phyloP scores from a whole-genome alignment of 805 yeast genomes.

The Candida dendrica region DNA sequence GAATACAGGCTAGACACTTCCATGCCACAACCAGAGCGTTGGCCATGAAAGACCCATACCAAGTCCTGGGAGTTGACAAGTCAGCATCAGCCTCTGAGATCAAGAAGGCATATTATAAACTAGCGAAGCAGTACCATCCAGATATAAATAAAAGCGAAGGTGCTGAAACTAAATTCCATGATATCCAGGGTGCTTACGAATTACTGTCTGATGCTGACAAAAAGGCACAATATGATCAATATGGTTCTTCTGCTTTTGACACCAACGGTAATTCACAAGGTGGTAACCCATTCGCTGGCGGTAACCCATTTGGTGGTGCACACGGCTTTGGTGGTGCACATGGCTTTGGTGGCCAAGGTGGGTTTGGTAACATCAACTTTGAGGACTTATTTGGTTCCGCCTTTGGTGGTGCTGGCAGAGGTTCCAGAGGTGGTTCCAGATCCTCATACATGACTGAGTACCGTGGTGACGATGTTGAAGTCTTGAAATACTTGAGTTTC shows the following conservation, averaged over 20 bases:
- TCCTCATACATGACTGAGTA: conserved; percentile 61
- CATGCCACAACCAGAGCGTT: conserved; percentile 31
- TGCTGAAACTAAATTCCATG: conserved; percentile 86
- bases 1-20: conserved; percentile 22
- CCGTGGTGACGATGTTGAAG: conserved; percentile 85
- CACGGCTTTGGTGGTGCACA: conserved; percentile 42
- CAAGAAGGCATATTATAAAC: conserved; percentile 87
- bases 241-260: conserved; percentile 82
- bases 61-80: conserved; percentile 68
- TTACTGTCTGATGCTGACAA: conserved; percentile 78
- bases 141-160: conserved; percentile 89
- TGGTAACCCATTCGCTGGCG: conserved; percentile 18
- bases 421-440: conserved; percentile 27
- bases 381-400: conserved; percentile 38
- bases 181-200: conserved; percentile 91
- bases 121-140: conserved; percentile 93
- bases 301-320: conserved; percentile 36
- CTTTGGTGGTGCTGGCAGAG: conserved; percentile 33
- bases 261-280: conserved; percentile 46
- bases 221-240: conserved; percentile 85
- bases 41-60: conserved; percentile 67
- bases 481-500: conserved; percentile 64
- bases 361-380: conserved; percentile 31
- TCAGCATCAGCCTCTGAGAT: conserved; percentile 74
- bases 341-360: conserved; percentile 35